Conservation (phyloP, 768 basidiomycete species). For the Chalciporus piperatus region DNA sequence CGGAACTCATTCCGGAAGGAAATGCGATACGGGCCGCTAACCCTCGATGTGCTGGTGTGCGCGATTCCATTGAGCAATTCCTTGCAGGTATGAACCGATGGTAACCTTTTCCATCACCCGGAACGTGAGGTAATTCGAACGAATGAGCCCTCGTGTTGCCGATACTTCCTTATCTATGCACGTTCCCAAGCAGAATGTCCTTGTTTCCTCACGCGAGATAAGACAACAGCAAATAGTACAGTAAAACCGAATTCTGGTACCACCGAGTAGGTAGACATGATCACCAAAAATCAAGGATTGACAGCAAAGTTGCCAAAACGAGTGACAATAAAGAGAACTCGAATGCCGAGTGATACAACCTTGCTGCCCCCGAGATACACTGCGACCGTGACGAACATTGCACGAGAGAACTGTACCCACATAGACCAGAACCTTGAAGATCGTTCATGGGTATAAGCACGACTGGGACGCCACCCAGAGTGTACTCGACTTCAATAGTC, state of each 20-base stretch:
- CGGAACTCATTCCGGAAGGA: constrained; percentile 55
- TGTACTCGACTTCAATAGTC: constrained; percentile 59
- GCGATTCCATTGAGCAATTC: constrained; percentile 31
- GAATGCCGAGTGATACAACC: neutral
- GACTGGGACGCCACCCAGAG: constrained; percentile 57
- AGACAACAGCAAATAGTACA: neutral
- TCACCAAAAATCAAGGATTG: constrained; percentile 4
- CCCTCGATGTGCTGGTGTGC: constrained; percentile 48
- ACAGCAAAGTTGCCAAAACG: constrained; percentile 5
- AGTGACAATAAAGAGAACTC: constrained; percentile 5
- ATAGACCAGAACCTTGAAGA: constrained; percentile 38
- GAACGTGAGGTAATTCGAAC: neutral
- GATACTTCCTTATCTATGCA: neutral
- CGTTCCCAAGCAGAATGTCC: neutral
- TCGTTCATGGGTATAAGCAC: constrained; percentile 47
- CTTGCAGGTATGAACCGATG: constrained; percentile 14
- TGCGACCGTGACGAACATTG: neutral
- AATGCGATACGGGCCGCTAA: constrained; percentile 53
- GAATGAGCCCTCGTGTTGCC: neutral
- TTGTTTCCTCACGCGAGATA: neutral
- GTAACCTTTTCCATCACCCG: neutral
- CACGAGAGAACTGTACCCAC: constrained; percentile 20
- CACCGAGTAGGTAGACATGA: neutral
- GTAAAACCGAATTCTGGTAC: neutral
- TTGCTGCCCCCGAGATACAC: constrained; percentile 5